A percentile compares a stretch with the other conserved stretches of the same genome.
Evolutionary conservation across 2,329 filamentous ascomycete species (phyloP).

Genomic region (Ascocoryne sarcoides): DNA sequence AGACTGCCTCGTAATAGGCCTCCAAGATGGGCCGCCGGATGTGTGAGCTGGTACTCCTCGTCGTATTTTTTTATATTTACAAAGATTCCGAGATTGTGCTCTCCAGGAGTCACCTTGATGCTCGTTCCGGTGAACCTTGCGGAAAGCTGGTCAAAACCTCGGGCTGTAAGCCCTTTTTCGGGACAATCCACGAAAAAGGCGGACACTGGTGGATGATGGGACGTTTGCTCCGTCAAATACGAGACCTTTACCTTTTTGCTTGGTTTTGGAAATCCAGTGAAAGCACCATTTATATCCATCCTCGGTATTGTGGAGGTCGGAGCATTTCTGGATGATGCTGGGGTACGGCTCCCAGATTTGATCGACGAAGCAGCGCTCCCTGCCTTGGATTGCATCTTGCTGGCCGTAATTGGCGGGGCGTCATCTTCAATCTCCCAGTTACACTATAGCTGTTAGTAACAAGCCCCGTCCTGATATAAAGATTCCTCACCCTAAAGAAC

Average conservation of each 20-base stretch:
- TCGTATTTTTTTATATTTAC: constrained; percentile 71
- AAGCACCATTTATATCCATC: constrained; percentile 1
- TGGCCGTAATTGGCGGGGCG: constrained; percentile 48
- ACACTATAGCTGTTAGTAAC: constrained; percentile 46
- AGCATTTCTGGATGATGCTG: constrained; percentile 14
- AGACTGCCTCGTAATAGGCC: constrained; percentile 82
- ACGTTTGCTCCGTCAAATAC: constrained; percentile 95
- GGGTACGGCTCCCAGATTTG: constrained; percentile 18
- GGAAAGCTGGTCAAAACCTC: constrained; percentile 90
- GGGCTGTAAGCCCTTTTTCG: constrained; percentile 77
- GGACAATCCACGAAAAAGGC: constrained; percentile 92
- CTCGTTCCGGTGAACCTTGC: constrained; percentile 97
- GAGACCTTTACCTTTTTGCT: constrained; percentile 69
- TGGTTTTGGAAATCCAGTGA: constrained; percentile 27
- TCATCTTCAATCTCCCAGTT: constrained; percentile 90
- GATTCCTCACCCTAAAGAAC: constrained; percentile 75
- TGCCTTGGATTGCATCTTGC: constrained; percentile 12
- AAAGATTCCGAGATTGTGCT: constrained; percentile 94
- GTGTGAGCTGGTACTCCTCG: constrained; percentile 91
- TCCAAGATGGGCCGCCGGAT: constrained; percentile 86
- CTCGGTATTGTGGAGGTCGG: constrained; percentile 17
- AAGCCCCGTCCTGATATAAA: background rate
- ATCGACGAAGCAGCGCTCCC: constrained; percentile 24
- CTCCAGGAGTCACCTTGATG: constrained; percentile 81
- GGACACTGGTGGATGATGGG: constrained; percentile 93